Base-by-base conservation (phyloP, 345 rosid species). In the Citrus sp. region DNA sequence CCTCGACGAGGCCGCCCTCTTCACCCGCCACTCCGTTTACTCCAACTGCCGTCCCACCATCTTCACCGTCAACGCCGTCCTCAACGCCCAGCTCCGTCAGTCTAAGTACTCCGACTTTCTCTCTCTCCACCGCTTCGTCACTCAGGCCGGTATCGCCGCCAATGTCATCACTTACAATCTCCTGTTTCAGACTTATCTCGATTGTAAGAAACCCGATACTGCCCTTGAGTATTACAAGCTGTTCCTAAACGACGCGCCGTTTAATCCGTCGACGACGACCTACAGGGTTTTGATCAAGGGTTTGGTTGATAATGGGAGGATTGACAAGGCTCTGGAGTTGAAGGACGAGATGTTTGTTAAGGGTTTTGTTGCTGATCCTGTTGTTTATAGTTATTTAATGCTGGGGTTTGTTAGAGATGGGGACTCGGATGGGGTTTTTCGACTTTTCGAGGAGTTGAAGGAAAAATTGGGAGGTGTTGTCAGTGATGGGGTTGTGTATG, bases 1-100 rank as follows among this genome's bases (percentile, higher is more conserved):
- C 78, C 89, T 95, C 30, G 97, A 90, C 2, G 98, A 95, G 84
- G 99, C 99, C 5, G 96, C 98, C 0, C 85, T 95, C 5, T 94
- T 70, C 87, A 95, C 98, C 9, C 97, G 97, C 67, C 98, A 93
- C 81, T 95, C 99, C 21, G 87, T 93, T 25, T 95, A 95, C 84
- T 95, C 97, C 65, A 95, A 95, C 71, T 95, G 98, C 86, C 88
- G 94, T 3, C 99, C 99, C 9, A 88, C 99, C 22, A 91, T 95
- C 46, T 92, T 82, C 85, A 93, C 97, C 3, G 97, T 93, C 27
- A 93, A 93, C 72, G 89, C 94, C 4, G 97, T 95, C 71, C 92
- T 95, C 51, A 85, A 87, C 24, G 98, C 99, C 4, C 96, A 89
- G 83, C 87, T 95, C 67, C 98, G 97, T 34, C 98, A 92, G 77